A percentile compares a stretch with the other conserved stretches of the same genome.
Conservation (phyloP, 1,284 basidiomycete genomes). For the Ustilago vetiveriae region DNA sequence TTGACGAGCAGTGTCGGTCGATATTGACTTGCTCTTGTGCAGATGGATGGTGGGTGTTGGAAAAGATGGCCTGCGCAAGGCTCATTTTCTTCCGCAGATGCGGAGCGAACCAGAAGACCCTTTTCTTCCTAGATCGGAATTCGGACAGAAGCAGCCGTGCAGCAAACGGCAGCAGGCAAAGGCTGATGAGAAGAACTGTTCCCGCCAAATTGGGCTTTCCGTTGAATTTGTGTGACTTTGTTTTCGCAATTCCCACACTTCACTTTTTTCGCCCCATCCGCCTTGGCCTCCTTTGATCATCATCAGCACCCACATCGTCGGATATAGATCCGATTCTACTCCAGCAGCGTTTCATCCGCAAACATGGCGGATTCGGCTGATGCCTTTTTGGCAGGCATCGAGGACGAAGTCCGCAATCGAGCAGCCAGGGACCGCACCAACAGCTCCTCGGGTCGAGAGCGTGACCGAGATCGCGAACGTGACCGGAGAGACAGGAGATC, state of each 20-base stretch:
- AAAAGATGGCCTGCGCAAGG: neutral
- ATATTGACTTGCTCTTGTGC: neutral
- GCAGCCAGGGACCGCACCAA: slow-evolving; percentile 15
- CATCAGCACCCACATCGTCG: too few relatives aligned
- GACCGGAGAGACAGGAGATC: slow-evolving; percentile 36
- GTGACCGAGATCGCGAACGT: slow-evolving; percentile 27
- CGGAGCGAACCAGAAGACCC: neutral
- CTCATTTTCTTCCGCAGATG: neutral
- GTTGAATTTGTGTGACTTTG: slow-evolving; percentile 1
- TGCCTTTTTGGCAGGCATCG: slow-evolving; percentile 46
- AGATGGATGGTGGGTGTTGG: too few relatives aligned
- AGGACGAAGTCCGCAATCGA: slow-evolving; percentile 34
- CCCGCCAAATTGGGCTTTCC: neutral
- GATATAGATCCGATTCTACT: too few relatives aligned
- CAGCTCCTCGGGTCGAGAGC: slow-evolving; percentile 20
- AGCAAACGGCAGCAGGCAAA: neutral
- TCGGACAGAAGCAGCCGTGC: neutral
- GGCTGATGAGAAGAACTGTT: too few relatives aligned
- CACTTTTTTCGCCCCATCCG: slow-evolving; percentile 2
- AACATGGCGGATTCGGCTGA: slow-evolving; percentile 41
- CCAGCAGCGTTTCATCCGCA: neutral
- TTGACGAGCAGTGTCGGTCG: neutral
- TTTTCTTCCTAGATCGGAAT: neutral
- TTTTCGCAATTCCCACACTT: neutral
- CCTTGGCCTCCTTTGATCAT: neutral